phyloP scores from a whole-genome alignment of 2,329 filamentous ascomycete genomes.

The Penicillium frequentans region DNA sequence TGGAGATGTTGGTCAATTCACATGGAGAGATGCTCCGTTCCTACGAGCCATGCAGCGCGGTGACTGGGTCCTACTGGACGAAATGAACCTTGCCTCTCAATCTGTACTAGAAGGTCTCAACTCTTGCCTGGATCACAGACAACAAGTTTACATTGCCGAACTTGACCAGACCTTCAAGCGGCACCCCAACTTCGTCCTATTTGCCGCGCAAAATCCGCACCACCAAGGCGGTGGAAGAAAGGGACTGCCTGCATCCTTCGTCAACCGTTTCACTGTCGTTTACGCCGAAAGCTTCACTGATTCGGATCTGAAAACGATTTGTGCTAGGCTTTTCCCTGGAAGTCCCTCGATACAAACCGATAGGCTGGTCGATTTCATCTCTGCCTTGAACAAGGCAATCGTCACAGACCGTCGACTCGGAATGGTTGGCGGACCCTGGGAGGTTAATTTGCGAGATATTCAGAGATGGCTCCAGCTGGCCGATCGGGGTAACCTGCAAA shows the following conservation, averaged over 20 bases:
- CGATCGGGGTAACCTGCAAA: slow-evolving; percentile 59
- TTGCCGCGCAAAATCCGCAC: slow-evolving; percentile 96
- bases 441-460: slow-evolving; percentile 90
- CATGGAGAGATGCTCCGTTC: slow-evolving; percentile 94
- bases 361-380: slow-evolving; percentile 77
- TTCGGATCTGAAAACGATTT: slow-evolving; percentile 80
- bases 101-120: slow-evolving; percentile 95
- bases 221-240: slow-evolving; percentile 96
- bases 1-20: slow-evolving; percentile 85
- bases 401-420: slow-evolving; percentile 57
- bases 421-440: slow-evolving; percentile 75
- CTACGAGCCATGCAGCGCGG: slow-evolving; percentile 94
- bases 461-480: slow-evolving; percentile 81
- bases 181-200: slow-evolving; percentile 87
- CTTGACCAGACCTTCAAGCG: slow-evolving; percentile 90
- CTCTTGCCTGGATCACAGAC: slow-evolving; percentile 92
- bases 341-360: slow-evolving; percentile 61
- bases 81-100: slow-evolving; percentile 98
- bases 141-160: slow-evolving; percentile 93
- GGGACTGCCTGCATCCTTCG: slow-evolving; percentile 90
- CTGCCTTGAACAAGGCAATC: slow-evolving; percentile 71
- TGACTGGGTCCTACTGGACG: slow-evolving; percentile 94
- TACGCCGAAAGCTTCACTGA: slow-evolving; percentile 88
- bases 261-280: slow-evolving; percentile 96
- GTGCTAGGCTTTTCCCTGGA: slow-evolving; percentile 70